phyloP scores from a whole-genome alignment of 2,329 filamentous ascomycete genomes.

The Tolypocladium paradoxum region DNA sequence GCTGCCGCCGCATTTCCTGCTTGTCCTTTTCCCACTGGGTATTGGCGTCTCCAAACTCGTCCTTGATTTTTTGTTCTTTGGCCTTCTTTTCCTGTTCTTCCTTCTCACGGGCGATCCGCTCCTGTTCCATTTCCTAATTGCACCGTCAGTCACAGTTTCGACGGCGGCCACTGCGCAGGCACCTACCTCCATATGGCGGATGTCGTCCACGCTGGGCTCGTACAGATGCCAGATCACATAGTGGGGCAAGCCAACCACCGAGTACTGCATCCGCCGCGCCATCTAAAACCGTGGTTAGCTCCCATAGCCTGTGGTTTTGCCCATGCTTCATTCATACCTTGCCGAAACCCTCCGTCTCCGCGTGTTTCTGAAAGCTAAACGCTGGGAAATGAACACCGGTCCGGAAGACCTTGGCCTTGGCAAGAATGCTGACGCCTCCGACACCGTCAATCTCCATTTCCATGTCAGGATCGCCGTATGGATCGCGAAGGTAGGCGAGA shows the following conservation, averaged over 20 bases:
- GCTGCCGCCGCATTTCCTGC: conserved; percentile 54
- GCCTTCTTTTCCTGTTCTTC: conserved; percentile 60
- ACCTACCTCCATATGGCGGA: conserved; percentile 83
- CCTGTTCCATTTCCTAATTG: conserved; percentile 77
- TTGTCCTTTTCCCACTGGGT: conserved; percentile 88
- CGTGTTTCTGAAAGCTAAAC: conserved; percentile 97
- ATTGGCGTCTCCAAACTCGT: conserved; percentile 66
- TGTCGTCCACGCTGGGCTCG: conserved; percentile 95
- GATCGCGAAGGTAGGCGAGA: conserved; percentile 90
- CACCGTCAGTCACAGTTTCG: conserved; percentile 5
- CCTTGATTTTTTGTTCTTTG: conserved; percentile 61
- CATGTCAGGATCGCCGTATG: conserved; percentile 96
- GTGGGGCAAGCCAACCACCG: conserved; percentile 88
- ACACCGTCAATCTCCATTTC: conserved; percentile 99
- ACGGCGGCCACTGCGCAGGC: neutral
- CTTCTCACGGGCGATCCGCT: conserved; percentile 66
- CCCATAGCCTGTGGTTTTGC: neutral
- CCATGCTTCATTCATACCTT: conserved; percentile 54
- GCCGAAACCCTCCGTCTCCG: conserved; percentile 95
- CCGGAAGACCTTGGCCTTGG: conserved; percentile 91
- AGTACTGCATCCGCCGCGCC: conserved; percentile 92
- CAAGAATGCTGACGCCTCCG: conserved; percentile 91
- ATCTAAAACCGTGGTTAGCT: conserved; percentile 46
- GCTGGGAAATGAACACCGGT: conserved; percentile 94
- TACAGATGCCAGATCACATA: conserved; percentile 99